These are phyloP conservation scores for Fraxinus sp. DNA, from an alignment of 305 asterid genomes.

Conservation along the genomic window DNA sequence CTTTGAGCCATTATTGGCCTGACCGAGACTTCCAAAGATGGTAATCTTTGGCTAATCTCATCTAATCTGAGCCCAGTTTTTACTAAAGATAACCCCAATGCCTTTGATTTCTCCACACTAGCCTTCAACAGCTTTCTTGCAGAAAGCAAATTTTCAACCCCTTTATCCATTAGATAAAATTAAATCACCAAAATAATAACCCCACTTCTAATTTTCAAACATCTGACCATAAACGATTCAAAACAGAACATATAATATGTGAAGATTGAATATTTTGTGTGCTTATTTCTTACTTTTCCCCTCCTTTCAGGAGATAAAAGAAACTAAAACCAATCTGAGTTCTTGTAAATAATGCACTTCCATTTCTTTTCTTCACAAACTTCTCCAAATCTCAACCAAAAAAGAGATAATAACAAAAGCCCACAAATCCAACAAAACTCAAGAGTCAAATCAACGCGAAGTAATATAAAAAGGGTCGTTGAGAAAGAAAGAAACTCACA, in stretches of 20 bases:
- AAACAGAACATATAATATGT: neutral
- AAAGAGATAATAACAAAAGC: constrained; percentile 1
- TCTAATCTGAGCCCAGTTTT: constrained; percentile 37
- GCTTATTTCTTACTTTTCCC: neutral
- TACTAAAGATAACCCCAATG: constrained; percentile 29
- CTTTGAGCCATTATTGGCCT: constrained; percentile 41
- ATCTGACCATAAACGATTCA: neutral
- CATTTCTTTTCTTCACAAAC: constrained; percentile 31
- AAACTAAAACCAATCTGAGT: constrained; percentile 35
- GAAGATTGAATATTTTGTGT: neutral
- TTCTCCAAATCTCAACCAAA: constrained; percentile 28
- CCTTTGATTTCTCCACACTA: constrained; percentile 40
- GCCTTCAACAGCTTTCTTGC: constrained; percentile 37
- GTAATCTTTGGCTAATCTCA: constrained; percentile 39
- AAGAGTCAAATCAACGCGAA: constrained; percentile 16
- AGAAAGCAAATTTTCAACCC: constrained; percentile 43
- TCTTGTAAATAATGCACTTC: constrained; percentile 32
- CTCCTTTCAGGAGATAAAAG: constrained; percentile 4
- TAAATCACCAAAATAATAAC: constrained; percentile 12
- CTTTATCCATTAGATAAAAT: constrained; percentile 44
- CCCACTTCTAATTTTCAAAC: constrained; percentile 18
- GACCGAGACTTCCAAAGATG: constrained; percentile 41
- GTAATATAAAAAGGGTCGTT: neutral
- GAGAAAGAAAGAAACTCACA: constrained; percentile 25
- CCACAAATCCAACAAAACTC: constrained; percentile 24